Percentiles rank a stretch among this genome's conserved stretches.
These are phyloP conservation scores for Omphalotus olearius DNA, from an alignment of 1,284 basidiomycete genomes.

Conservation along the genomic window DNA sequence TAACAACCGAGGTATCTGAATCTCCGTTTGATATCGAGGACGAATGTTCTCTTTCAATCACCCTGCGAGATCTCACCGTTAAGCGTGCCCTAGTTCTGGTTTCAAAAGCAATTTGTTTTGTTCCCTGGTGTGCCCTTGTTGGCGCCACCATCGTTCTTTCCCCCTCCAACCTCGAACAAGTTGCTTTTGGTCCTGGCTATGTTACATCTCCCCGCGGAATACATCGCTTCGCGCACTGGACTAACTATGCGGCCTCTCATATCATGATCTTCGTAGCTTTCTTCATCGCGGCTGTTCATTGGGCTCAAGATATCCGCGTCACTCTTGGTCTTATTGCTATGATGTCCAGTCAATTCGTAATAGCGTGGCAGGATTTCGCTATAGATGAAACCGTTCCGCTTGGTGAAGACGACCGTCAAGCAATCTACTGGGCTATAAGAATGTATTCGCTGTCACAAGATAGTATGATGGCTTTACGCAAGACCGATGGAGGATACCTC, in stretches of 20 bases:
- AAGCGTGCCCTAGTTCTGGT: slow-evolving; percentile 7
- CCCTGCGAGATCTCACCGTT: slow-evolving; percentile 10
- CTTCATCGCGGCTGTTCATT: slow-evolving; percentile 25
- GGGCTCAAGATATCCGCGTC: slow-evolving; percentile 12
- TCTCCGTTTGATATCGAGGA: not conserved
- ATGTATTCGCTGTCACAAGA: slow-evolving; percentile 11
- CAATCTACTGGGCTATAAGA: slow-evolving; percentile 31
- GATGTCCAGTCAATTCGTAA: slow-evolving; percentile 27
- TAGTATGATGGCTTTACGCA: not conserved
- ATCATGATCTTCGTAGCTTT: slow-evolving; percentile 36
- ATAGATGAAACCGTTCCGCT: slow-evolving; percentile 30
- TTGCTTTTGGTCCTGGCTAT: slow-evolving; percentile 34
- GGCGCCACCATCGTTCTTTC: slow-evolving; percentile 39
- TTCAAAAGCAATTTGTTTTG: slow-evolving; percentile 30
- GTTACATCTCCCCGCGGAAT: slow-evolving; percentile 26
- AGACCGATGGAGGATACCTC: too few species aligned
- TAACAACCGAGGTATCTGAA: not conserved
- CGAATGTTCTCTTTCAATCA: slow-evolving; percentile 1
- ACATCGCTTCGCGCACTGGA: slow-evolving; percentile 41
- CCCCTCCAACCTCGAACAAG: slow-evolving; percentile 31
- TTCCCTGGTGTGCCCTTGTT: slow-evolving; percentile 46
- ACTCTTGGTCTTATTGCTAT: slow-evolving; percentile 23
- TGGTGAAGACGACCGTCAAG: slow-evolving; percentile 41
- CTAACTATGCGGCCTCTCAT: slow-evolving; percentile 36
- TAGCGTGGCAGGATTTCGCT: slow-evolving; percentile 35